phyloP scores from a whole-genome alignment of 1,284 basidiomycete species.

The Ceratobasidium sp. region DNA sequence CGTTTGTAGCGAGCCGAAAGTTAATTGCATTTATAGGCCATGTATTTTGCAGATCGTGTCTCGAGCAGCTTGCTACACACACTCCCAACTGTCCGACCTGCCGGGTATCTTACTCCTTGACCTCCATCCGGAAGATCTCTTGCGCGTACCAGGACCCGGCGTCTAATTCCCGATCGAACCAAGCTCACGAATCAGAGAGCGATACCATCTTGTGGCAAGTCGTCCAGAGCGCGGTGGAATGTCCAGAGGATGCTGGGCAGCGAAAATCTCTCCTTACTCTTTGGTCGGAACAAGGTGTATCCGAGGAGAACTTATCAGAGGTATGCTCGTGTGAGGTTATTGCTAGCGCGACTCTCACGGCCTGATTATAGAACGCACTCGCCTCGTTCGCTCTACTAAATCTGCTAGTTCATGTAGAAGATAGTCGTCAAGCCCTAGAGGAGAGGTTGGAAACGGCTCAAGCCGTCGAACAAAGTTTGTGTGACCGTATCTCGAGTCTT shows the following conservation, averaged over 20 bases:
- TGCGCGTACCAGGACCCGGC: slow-evolving; percentile 13
- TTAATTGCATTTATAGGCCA: background rate
- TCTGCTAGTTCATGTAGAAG: background rate
- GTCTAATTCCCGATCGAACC: too few species aligned
- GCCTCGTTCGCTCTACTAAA: background rate
- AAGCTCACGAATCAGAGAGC: background rate
- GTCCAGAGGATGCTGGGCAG: slow-evolving; percentile 4
- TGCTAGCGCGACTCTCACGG: background rate
- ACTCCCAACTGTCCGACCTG: slow-evolving; percentile 10
- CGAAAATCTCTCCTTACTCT: slow-evolving; percentile 3
- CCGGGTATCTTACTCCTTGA: background rate
- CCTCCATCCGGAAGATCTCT: slow-evolving; percentile 1
- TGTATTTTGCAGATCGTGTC: slow-evolving; percentile 20
- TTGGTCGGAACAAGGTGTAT: background rate
- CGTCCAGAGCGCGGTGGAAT: slow-evolving; percentile 2
- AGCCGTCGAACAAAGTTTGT: slow-evolving; percentile 13
- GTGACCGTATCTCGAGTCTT: slow-evolving; percentile 25
- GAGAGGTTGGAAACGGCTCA: background rate
- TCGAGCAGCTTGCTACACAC: background rate
- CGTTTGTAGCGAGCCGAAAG: too few species aligned
- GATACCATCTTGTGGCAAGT: slow-evolving; percentile 15
- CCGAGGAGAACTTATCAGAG: background rate
- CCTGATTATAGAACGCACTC: background rate
- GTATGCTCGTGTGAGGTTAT: background rate
- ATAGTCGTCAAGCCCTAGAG: background rate